phyloP scores from a whole-genome alignment of 805 yeast species.

The Candida pseudoglaebosa region DNA sequence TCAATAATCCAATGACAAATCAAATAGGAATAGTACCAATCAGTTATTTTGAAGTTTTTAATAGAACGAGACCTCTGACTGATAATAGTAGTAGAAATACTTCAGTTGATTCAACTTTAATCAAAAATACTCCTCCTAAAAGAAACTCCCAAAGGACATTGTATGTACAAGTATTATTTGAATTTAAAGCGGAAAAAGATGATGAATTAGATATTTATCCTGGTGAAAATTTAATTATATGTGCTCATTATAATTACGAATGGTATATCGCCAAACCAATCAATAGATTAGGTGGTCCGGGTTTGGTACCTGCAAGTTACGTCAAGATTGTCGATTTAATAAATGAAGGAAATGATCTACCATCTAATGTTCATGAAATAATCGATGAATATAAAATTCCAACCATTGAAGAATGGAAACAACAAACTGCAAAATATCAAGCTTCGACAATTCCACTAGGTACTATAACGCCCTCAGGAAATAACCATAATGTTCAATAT shows the following conservation, averaged over 20 bases:
- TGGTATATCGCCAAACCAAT: conserved; percentile 99
- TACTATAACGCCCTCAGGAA: conserved; percentile 23
- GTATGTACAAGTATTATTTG: conserved; percentile 83
- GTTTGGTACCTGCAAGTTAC: conserved; percentile 87
- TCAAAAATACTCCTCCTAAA: conserved; percentile 15
- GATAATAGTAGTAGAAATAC: conserved; percentile 1
- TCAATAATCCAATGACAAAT: conserved; percentile 78
- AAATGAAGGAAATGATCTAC: conserved; percentile 24
- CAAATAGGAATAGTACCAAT: conserved; percentile 84
- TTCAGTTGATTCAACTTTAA: conserved; percentile 14
- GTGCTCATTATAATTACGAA: conserved; percentile 94
- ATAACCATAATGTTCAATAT: conserved; percentile 3
- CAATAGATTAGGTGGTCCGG: conserved; percentile 94
- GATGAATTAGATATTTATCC: conserved; percentile 84
- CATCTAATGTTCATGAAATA: conserved; percentile 38
- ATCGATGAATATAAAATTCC: conserved; percentile 73
- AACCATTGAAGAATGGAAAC: conserved; percentile 94
- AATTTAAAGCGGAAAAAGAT: conserved; percentile 73
- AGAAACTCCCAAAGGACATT: conserved; percentile 43
- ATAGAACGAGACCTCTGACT: conserved; percentile 46
- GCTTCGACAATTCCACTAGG: conserved; percentile 82
- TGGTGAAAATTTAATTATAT: conserved; percentile 86
- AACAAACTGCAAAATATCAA: conserved; percentile 83
- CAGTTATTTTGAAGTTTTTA: conserved; percentile 75
- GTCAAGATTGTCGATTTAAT: conserved; percentile 81